Evolutionary conservation across 768 basidiomycete species (phyloP).

Genomic region (Tylopilus rubrobrunneus): DNA sequence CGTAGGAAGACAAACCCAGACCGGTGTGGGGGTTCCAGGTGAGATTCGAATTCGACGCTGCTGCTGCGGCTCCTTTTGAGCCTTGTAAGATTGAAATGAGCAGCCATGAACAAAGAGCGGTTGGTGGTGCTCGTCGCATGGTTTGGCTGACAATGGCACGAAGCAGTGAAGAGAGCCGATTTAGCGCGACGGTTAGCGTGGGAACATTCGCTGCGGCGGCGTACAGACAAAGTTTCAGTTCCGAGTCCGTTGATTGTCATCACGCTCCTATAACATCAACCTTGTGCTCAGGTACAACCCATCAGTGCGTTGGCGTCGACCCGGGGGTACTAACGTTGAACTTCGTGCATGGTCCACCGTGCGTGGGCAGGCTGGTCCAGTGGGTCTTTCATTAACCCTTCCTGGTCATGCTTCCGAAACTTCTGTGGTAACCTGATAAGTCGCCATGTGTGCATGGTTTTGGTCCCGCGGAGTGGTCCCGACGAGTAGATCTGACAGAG

Average conservation of each 20-base stretch:
- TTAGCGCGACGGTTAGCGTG: constrained; percentile 6
- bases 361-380: not conserved
- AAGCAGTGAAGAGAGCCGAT: not conserved
- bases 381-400: not conserved
- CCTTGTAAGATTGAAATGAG: constrained; percentile 8
- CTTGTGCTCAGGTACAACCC: no score
- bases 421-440: not conserved
- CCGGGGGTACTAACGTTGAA: not conserved
- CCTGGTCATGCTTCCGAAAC: not conserved
- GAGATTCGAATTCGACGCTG: constrained; percentile 9
- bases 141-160: not conserved
- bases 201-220: not conserved
- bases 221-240: no score
- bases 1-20: constrained; percentile 21
- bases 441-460: not conserved
- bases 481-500: not conserved
- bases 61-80: constrained; percentile 7
- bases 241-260: no score
- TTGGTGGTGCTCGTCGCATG: constrained; percentile 24
- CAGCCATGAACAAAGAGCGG: constrained; percentile 14
- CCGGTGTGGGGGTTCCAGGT: constrained; percentile 13
- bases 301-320: no score
- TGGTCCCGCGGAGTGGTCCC: constrained; percentile 7
- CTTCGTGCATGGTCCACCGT: not conserved
- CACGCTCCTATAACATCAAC: no score